Conservation (phyloP, 1,284 basidiomycete species). For the Cryptococcus neoformans region DNA sequence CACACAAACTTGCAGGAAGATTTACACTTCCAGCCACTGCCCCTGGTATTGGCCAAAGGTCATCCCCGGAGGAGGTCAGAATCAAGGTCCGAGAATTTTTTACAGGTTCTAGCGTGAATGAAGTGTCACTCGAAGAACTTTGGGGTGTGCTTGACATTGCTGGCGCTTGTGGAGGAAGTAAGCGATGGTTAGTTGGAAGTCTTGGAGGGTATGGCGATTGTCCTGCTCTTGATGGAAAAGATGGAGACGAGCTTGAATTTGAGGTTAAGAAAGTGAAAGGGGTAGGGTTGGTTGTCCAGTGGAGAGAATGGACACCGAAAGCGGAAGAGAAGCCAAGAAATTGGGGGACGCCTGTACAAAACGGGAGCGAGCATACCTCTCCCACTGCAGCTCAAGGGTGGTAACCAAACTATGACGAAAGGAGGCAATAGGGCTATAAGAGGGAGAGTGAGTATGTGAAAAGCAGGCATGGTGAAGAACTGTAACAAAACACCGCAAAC, state of each 20-base stretch:
- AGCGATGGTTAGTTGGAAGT: constrained; percentile 37
- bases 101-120: constrained; percentile 54
- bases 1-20: constrained; percentile 53
- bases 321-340: not conserved
- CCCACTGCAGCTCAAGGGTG: too few relatives aligned
- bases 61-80: constrained; percentile 53
- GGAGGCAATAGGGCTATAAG: too few relatives aligned
- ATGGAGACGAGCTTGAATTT: constrained; percentile 17
- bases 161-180: constrained; percentile 60
- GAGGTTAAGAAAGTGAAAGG: constrained; percentile 21
- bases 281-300: constrained; percentile 24
- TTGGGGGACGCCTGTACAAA: not conserved
- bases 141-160: constrained; percentile 65
- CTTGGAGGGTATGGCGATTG: constrained; percentile 49
- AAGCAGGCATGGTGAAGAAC: too few relatives aligned
- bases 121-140: constrained; percentile 59
- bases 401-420: too few relatives aligned
- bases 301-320: constrained; percentile 19
- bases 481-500: too few relatives aligned
- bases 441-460: too few relatives aligned
- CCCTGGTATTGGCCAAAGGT: constrained; percentile 35
- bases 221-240: constrained; percentile 10
- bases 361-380: too few relatives aligned
- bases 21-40: constrained; percentile 53
- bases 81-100: constrained; percentile 57